These are phyloP conservation scores for Pisolithus marmoratus DNA, from an alignment of 768 basidiomycete genomes.

Conservation along the genomic window DNA sequence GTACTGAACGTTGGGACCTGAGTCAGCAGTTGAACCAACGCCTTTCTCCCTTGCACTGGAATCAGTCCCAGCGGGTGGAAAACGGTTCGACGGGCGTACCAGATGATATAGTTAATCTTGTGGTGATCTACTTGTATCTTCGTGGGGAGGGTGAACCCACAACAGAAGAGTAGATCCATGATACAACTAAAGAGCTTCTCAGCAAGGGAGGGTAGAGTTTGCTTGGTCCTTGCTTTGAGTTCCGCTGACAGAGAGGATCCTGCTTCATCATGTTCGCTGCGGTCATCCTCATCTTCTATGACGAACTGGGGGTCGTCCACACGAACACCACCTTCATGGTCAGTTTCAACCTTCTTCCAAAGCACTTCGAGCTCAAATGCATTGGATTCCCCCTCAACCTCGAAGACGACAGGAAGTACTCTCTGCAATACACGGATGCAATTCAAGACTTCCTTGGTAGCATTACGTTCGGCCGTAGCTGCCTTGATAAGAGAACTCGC, in stretches of 20 bases:
- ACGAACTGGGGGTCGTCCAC: conserved; percentile 64
- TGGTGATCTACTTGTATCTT: conserved; percentile 73
- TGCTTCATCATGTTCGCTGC: conserved; percentile 35
- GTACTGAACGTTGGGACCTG: conserved; percentile 53
- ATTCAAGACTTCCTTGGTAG: conserved; percentile 86
- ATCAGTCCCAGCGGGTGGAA: conserved; percentile 4
- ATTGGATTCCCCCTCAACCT: conserved; percentile 65
- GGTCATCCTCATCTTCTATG: conserved; percentile 80
- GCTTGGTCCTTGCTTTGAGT: conserved; percentile 32
- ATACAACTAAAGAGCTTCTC: conserved; percentile 75
- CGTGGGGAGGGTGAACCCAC: conserved; percentile 85
- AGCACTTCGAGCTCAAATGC: conserved; percentile 74
- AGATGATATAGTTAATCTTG: conserved; percentile 84
- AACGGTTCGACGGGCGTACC: conserved; percentile 43
- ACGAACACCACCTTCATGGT: conserved; percentile 27
- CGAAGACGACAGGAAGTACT: conserved; percentile 86
- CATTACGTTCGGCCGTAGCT: conserved; percentile 49
- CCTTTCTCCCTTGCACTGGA: conserved; percentile 76
- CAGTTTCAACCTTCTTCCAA: conserved; percentile 66
- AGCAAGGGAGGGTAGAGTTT: conserved; percentile 66
- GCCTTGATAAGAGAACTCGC: conserved; percentile 68
- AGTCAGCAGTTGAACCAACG: conserved; percentile 80
- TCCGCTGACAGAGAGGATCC: conserved; percentile 11
- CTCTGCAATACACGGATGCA: conserved; percentile 88
- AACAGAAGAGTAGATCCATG: conserved; percentile 87